phyloP scores from a whole-genome alignment of 2,329 filamentous ascomycete species.

The Stagonosporopsis rhizophila region DNA sequence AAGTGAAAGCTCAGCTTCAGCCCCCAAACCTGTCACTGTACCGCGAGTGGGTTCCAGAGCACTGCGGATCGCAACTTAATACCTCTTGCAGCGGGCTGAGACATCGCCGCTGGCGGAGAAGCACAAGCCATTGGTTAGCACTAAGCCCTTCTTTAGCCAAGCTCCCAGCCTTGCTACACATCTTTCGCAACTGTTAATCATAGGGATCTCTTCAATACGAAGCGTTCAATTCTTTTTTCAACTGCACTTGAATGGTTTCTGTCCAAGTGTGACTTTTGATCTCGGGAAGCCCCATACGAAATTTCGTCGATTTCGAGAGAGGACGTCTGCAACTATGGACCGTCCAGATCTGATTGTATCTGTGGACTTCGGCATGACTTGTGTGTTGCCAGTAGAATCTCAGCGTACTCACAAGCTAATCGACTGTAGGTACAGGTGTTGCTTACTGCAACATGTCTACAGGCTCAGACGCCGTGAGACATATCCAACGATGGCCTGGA shows the following conservation, averaged over 20 bases:
- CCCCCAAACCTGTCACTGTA: neutral
- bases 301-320: neutral
- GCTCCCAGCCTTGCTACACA: neutral
- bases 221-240: neutral
- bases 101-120: neutral
- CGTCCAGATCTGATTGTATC: conserved; percentile 44
- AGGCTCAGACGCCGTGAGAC: conserved; percentile 42
- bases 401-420: neutral
- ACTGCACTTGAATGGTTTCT: too few relatives aligned
- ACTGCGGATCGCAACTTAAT: neutral
- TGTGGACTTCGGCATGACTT: conserved; percentile 49
- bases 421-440: conserved; percentile 46
- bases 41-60: neutral
- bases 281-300: too few relatives aligned
- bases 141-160: neutral
- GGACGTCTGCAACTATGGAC: neutral
- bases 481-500: conserved; percentile 61
- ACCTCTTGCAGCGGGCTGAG: neutral
- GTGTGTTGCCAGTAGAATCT: conserved; percentile 24
- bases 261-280: too few relatives aligned
- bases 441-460: conserved; percentile 48
- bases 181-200: neutral
- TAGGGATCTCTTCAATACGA: neutral
- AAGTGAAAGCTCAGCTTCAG: neutral
- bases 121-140: neutral